Base-by-base conservation (phyloP, 371 early-diverging fungal species). In the Rhizomucor miehei region DNA sequence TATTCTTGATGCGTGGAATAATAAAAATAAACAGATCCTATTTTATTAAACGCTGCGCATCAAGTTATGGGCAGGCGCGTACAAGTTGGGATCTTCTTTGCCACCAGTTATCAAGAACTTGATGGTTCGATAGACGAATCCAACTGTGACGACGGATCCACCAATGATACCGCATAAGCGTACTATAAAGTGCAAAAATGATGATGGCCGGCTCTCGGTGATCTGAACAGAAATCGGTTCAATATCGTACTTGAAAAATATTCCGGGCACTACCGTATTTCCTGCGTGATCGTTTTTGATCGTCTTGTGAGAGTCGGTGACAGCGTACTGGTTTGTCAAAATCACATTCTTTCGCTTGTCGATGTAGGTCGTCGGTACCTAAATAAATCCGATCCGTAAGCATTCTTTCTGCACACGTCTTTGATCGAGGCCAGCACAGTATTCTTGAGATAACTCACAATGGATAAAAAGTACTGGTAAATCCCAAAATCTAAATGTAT, bases 311-410 rank as follows among this genome's bases (percentile, higher is more conserved):
- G 82, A 79, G 56, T 94, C 92, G 9, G 90, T 93, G 1, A 95
- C 95, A 13, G 95, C 90, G 66, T 95, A 97, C 63, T 97, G 97
- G 66, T 91, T 93, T 17, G 96, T 94, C 6, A 83, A 44, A 29
- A 94, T 59, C 2, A 68, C 57, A 23, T 71, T 75, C 36, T 68
- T 59, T 14, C 57, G 53, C 34, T 82, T 67, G 56, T 84, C 82
- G 69, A 89, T 77, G 52, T 89, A 95, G 13, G 87, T 85, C 0
- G 97, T 97, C 1, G 95, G 95, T 8, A 95, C 71, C 66, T 68
- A 51, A 29, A 45, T 19, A 9, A 17, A 44, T 38, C 14, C n/a
- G n/a, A 38, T 14, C 14, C 38, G 14, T 9, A 9, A 38, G 37
- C n/a, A 51, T 48, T 6, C 11, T 10, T 24, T 10, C 11, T 29